Conservation (phyloP, 352 stramenopile species). For the Pythium plurisporium region DNA sequence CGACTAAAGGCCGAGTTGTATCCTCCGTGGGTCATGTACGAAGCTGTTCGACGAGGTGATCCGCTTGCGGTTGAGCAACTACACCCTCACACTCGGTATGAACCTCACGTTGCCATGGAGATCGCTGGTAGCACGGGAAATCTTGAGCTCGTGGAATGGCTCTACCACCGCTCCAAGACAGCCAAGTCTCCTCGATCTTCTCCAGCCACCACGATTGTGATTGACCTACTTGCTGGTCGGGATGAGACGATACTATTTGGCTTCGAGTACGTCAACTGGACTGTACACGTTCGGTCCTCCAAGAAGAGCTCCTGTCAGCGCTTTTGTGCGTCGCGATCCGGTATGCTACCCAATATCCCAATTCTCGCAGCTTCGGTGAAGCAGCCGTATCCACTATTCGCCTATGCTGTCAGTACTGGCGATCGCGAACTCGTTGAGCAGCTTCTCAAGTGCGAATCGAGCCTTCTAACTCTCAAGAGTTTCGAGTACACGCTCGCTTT, state of each 20-base stretch:
- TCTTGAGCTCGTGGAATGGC: neutral
- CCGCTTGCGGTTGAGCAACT: neutral
- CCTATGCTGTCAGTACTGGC: neutral
- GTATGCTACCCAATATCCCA: neutral
- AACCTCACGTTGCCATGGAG: neutral
- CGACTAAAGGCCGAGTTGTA: neutral
- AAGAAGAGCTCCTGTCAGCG: neutral
- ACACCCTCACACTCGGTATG: neutral
- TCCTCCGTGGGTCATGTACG: neutral
- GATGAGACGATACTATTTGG: neutral
- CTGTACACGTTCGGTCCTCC: neutral
- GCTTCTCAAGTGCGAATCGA: neutral
- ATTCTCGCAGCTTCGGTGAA: neutral
- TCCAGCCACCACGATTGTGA: neutral
- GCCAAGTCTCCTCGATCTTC: neutral
- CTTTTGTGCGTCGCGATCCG: neutral
- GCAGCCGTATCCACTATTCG: neutral
- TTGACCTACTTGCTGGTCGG: neutral
- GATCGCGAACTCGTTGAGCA: neutral
- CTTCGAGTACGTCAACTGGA: constrained; percentile 3
- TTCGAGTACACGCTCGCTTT: neutral
- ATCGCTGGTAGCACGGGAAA: neutral
- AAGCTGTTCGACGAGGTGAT: neutral
- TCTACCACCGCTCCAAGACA: neutral
- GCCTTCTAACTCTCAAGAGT: neutral